Base-by-base conservation (phyloP, 257 asterid genomes). In the Scutellaria baicalensis region DNA sequence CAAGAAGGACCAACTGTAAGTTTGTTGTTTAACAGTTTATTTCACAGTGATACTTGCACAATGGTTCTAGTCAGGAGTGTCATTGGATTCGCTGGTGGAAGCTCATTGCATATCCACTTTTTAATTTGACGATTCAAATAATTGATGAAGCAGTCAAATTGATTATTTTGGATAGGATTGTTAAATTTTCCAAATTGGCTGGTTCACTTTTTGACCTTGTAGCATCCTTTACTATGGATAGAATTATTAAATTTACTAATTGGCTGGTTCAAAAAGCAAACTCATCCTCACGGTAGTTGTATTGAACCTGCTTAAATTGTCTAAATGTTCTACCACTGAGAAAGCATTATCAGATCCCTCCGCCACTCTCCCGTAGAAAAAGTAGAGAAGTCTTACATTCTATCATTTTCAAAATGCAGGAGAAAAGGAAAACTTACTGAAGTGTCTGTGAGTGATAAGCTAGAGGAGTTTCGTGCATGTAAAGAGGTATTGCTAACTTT, bases 381-480 rank as follows among this genome's bases (percentile, higher is more conserved):
- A 54, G 11, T 1, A 31, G 9, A 8, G 50, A 8, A 54, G 42
- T 71, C 64, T 75, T 52, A 49, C 43, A 21, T 62, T 64, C 7
- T 77, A 58, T 60, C 75, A 50, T 55, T 48, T 68, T 50, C 12
- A 62, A 64, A 35, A 68, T 75, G 68, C 88, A 92, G 97, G 81
- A 80, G 59, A 66, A 51, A 74, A 44, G 42, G 51, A 50, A 85
- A 77, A 65, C 86, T 93, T 64, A 91, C 99, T 23, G 97, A 93
- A 83, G 84, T 93, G 72, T 89, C 95, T 66, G 97, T 81, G 39
- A 91, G 99, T 79, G 95, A 91, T 83, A 91, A 91, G 82, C 89
- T 93, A 10, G 96, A 93, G 87, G 93, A 81, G 79, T 93, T 93
- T 70, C 99, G 99, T 64, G 93, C 99, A 16, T 82, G 96, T 62